Evolutionary conservation across 2,329 filamentous ascomycete species (phyloP).

Genomic region (Acrocalymma vagum): DNA sequence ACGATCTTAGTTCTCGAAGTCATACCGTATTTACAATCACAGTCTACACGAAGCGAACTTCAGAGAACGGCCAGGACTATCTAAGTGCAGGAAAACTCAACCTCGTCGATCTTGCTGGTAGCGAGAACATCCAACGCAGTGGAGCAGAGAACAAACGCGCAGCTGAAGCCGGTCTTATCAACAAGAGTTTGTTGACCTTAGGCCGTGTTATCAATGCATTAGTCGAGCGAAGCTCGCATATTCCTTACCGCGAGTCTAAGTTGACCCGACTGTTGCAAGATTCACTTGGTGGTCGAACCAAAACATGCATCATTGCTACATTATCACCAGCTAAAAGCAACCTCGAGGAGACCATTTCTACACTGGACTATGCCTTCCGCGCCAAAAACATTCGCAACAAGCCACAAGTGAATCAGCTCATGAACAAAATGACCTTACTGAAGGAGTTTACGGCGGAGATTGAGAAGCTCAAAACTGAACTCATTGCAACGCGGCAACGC

Average conservation of each 20-base stretch:
- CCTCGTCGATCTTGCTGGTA: conserved; percentile 93
- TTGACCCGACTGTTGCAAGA: conserved; percentile 94
- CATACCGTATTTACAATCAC: conserved; percentile 98
- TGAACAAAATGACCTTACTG: conserved; percentile 92
- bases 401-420: conserved; percentile 89
- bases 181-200: conserved; percentile 94
- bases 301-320: conserved; percentile 98
- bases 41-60: conserved; percentile 82
- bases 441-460: conserved; percentile 92
- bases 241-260: conserved; percentile 94
- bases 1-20: conserved; percentile 94
- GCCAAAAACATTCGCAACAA: conserved; percentile 99
- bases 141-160: conserved; percentile 98
- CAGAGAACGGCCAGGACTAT: conserved; percentile 87
- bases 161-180: conserved; percentile 94
- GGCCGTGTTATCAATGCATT: conserved; percentile 97
- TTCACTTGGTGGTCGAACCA: conserved; percentile 92
- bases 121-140: conserved; percentile 96
- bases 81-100: conserved; percentile 94
- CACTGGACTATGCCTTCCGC: conserved; percentile 95
- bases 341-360: conserved; percentile 97
- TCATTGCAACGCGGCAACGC: conserved; percentile 89
- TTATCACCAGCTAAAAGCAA: conserved; percentile 95
- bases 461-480: conserved; percentile 90
- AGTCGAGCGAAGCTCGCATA: conserved; percentile 88